Evolutionary conservation across 805 yeast species (phyloP), one percentile per base, ranked within the genome.

Genomic region (Candida oleophila): DNA sequence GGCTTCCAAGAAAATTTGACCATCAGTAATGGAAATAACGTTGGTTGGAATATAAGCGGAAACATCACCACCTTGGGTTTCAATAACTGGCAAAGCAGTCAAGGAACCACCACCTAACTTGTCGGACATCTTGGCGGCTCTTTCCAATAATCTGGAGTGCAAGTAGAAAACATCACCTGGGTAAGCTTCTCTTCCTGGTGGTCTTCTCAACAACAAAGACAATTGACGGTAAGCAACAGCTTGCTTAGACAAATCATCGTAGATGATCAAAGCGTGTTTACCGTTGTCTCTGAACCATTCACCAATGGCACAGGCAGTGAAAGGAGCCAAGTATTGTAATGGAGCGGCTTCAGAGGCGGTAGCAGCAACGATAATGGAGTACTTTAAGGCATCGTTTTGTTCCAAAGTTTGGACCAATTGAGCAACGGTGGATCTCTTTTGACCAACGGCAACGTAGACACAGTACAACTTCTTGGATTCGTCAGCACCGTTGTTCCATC

Each of bases 221-320:
- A 92, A 86, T 83, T 92, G 98, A 84, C 98, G 95, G 89, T 92
- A 92, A 62, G 98, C 98, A 73, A 92, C 98, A 60, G 98, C 98
- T 82, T 92, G 98, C 82, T 92, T 92, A 70, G 98, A 92, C 80
- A 92, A 85, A 78, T 92, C 98, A 76, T 92, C 98, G 79, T 81
- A 92, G 85, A 89, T 79, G 76, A 92, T 94, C 79, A 92, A 81
- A 64, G 98, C 95, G 78, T 94, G 98, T 75, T 77, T 88, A 73
- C 96, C 97, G 77, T 92, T 94, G 83, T 94, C 99, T 85, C 99
- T 89, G 95, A 94, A 94, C 99, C 99, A 94, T 82, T 94, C 99
- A 81, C 98, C 97, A 73, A 94, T 91, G 68, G 99, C 96, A 74
- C 96, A 87, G 61, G 91, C 99, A 64, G 99, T 89, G 96, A 94